Base-by-base conservation (phyloP, 345 rosid genomes). In the Angophora floribunda region DNA sequence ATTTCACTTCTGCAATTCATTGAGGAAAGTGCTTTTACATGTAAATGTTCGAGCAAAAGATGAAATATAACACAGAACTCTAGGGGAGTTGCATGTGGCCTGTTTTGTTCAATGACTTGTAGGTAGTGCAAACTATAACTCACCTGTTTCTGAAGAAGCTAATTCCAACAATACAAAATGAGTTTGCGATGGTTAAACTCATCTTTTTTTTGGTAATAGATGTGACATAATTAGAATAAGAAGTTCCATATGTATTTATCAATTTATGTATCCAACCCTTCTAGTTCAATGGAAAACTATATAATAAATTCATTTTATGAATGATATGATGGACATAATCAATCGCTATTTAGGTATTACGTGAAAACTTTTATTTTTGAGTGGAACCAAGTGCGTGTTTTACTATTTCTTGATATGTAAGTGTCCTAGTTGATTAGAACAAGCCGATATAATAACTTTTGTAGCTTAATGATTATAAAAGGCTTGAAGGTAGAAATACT, bases 1-100 rank as follows among this genome's bases (percentile, higher is more conserved):
- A 96, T 13, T 91, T 93, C 89, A 94, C 88, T 44, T 95, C 98
- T 97, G 52, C 24, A 89, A 52, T 57, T 57, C 15, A 4, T 26
- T 0, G 47, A 57, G 75, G 75, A 24, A 52, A 59, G 15, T 19
- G 84, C 14, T 41, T 75, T 75, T 75, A 26, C 49, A 10, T 10
- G 82, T 10, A 75, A 75, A 75, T 41, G 49, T 19, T 41, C 84
- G 9, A 36, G 84, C 49, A 41, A 41, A 36, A 75, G 49, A 16
- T 41, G 21, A 36, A 26, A 19, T 36, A 41, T 41, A 9, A 41
- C 49, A 1, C 82, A 75, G 10, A 5, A 75, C 6, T 75, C 49
- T 41, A 9, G 24, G 49, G 12, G 41, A 75, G 9, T 41, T 41
- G 26, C 49, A 41, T 22, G 7, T 19, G 49, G 84, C 49, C 28